Evolutionary conservation across 1,284 basidiomycete genomes (phyloP).

Genomic region (Puccinia triticina): DNA sequence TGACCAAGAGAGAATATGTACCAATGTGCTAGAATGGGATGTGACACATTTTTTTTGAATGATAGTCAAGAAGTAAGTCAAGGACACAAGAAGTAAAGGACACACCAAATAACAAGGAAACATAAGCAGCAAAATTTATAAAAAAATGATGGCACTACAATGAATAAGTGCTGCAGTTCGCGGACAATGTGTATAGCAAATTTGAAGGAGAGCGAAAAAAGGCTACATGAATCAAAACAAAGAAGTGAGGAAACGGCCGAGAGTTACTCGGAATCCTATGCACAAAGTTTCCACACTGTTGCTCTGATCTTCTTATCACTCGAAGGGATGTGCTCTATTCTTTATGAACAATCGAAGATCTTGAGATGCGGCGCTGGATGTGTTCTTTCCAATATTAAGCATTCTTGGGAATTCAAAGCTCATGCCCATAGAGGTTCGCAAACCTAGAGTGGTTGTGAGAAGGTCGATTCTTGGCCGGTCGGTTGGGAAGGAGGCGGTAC

Average conservation of each 20-base stretch:
- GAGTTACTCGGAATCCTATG: not conserved
- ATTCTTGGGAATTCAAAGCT: not conserved
- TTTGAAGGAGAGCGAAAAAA: not conserved
- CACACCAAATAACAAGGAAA: no score
- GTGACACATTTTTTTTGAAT: not conserved
- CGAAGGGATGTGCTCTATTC: not conserved
- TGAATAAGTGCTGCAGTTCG: not conserved
- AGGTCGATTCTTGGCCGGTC: not conserved
- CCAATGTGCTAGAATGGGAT: not conserved
- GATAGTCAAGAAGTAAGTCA: not conserved
- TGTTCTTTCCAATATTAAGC: not conserved
- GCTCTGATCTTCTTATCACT: not conserved
- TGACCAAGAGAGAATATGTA: not conserved
- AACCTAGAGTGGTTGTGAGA: not conserved
- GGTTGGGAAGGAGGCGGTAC: not conserved
- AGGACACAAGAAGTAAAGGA: not conserved
- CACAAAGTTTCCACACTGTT: slow-evolving; percentile 6
- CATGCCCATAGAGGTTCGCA: not conserved
- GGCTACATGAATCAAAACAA: slow-evolving; percentile 8
- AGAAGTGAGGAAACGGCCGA: not conserved
- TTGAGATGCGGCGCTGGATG: not conserved
- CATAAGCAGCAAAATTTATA: not conserved
- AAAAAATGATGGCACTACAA: not conserved
- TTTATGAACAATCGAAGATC: not conserved
- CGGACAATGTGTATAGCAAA: not conserved